Base-by-base conservation (phyloP, 176 grass and related monocot genomes). In the Melocanna baccifera region DNA sequence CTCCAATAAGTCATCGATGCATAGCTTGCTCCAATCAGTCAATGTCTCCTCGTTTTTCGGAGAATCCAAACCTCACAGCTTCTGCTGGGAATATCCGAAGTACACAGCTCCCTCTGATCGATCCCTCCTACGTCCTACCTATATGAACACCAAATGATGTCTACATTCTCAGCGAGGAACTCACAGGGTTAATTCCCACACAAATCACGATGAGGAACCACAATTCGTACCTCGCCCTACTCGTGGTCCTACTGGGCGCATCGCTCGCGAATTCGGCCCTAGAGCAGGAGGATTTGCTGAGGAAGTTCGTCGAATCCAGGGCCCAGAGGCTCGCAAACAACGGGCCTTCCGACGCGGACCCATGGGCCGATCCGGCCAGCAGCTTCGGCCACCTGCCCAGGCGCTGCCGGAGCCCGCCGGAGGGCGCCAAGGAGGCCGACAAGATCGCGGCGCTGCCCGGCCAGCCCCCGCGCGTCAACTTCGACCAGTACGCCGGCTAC, bases 401-500 rank as follows among this genome's bases (percentile, higher is more conserved):
- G 23, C 20, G 12, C 30, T 88, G 63, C 48, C 6, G 53, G 20
- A 36, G 6, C 61, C 53, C 65, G 25, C 81, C 86, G 37, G 64
- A 45, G 5, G 87, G 83, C 22, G 59, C 71, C 71, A 91, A 52
- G 89, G 86, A 71, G 53, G 89, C 77, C 2, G 89, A 97, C 64
- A 84, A n/a, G 91, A 86, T 97, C 23, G 7, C 1, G 20, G 67
- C 87, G 52, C 69, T 93, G 78, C 94, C 88, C 6, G 87, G 94
- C n/a, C 89, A 93, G 62, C 91, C 94, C 1, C 42, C 57, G 42
- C 77, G 78, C 56, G 91, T 89, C 29, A 48, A 86, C 80, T 90
- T 96, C 75, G n/a, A 48, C 6, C 88, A 96, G 73, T 96, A 93
- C 62, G 30, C 86, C 0, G 91, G 94, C 0, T 91, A 91, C 29